These are phyloP conservation scores for Carallia brachiata DNA, from an alignment of 345 rosid species.

Conservation along the genomic window DNA sequence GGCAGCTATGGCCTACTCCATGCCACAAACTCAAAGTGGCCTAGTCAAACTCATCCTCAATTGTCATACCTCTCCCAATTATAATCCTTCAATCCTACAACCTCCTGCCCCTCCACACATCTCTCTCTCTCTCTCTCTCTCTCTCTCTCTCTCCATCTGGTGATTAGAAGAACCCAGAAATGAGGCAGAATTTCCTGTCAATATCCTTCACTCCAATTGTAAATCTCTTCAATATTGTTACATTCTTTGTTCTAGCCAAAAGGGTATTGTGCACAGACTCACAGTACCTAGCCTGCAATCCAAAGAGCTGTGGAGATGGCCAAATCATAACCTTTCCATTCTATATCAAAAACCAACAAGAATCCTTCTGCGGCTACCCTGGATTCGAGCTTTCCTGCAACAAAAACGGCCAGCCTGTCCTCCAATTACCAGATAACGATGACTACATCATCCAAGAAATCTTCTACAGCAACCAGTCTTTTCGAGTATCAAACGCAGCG, in stretches of 20 bases:
- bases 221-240: neutral
- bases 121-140: neutral
- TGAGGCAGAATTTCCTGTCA: neutral
- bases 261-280: constrained; percentile 14
- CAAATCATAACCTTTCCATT: constrained; percentile 38
- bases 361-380: constrained; percentile 43
- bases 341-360: constrained; percentile 24
- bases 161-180: neutral
- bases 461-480: constrained; percentile 28
- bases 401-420: constrained; percentile 17
- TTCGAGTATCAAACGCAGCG: constrained; percentile 37
- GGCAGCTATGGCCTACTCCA: neutral
- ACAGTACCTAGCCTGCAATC: constrained; percentile 21
- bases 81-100: neutral
- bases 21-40: neutral
- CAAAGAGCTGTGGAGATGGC: constrained; percentile 32
- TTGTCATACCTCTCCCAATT: neutral
- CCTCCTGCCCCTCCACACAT: neutral
- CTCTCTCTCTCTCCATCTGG: neutral
- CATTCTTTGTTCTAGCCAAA: constrained; percentile 9
- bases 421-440: constrained; percentile 14
- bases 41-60: neutral
- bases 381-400: constrained; percentile 43
- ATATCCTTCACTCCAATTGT: neutral
- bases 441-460: constrained; percentile 32